Percentiles rank a stretch among this genome's conserved stretches.
phyloP scores from a whole-genome alignment of 768 basidiomycete genomes.

The Pisolithus albus region DNA sequence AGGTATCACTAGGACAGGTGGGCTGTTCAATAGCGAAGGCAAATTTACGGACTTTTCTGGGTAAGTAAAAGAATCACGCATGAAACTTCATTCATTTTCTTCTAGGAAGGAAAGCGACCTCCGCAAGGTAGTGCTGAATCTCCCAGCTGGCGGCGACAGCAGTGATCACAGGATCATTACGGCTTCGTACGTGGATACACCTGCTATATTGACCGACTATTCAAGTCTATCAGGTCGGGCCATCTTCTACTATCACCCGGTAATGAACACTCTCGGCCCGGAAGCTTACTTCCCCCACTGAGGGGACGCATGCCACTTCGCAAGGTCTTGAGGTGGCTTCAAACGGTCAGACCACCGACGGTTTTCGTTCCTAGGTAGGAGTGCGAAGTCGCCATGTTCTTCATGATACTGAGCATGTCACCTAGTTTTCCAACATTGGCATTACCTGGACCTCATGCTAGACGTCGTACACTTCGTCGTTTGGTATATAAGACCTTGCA shows the following conservation, averaged over 20 bases:
- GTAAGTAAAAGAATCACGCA: slow-evolving; percentile 22
- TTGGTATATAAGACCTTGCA: slow-evolving; percentile 40
- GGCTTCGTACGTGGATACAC: slow-evolving; percentile 34
- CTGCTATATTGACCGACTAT: slow-evolving; percentile 2
- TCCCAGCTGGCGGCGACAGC: not conserved
- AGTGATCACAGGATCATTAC: slow-evolving; percentile 21
- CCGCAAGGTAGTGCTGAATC: slow-evolving; percentile 7
- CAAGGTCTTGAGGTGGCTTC: slow-evolving; percentile 42
- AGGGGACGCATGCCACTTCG: slow-evolving; percentile 33
- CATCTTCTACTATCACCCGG: slow-evolving; percentile 48
- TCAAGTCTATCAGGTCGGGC: slow-evolving; percentile 39
- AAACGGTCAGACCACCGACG: slow-evolving; percentile 24
- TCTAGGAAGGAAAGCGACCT: slow-evolving; percentile 15
- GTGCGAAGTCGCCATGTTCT: not conserved
- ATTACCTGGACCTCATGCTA: slow-evolving; percentile 22
- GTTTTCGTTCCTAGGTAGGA: slow-evolving; percentile 50
- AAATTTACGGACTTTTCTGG: slow-evolving; percentile 28
- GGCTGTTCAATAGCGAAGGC: slow-evolving; percentile 31
- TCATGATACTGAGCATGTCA: slow-evolving; percentile 1
- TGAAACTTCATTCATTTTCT: not conserved
- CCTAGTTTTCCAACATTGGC: slow-evolving; percentile 35
- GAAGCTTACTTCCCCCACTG: slow-evolving; percentile 43
- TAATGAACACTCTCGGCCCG: slow-evolving; percentile 23
- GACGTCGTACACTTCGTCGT: slow-evolving; percentile 37
- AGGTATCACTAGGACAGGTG: slow-evolving; percentile 31